Base-by-base conservation (phyloP, 768 basidiomycete species). In the Lactarius evosmus region DNA sequence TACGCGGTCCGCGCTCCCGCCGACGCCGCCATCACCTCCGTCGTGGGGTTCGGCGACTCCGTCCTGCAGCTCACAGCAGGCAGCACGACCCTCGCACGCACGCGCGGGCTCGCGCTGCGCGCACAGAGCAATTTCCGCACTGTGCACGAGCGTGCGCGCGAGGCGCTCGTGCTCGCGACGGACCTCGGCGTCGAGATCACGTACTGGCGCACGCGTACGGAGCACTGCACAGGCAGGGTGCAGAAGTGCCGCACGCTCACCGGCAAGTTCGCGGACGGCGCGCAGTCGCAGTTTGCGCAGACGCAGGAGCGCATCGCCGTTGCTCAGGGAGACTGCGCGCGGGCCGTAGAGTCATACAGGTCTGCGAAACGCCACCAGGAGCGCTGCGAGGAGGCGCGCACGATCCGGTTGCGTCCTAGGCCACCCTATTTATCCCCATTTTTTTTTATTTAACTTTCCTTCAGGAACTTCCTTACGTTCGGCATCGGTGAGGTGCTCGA, bases 101-200 rank as follows among this genome's bases (percentile, higher is more conserved):
- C 54, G 6, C 54, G 54, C 8, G 54, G 29, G 0, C 54, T 55
- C n/a, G 54, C 54, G 1, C 33, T 33, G n/a, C 54, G 54, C 7
- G 29, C 54, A 4, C 54, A 55, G 19, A 19, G 54, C n/a, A 33
- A 55, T 9, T 55, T 55, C 33, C 27, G 34, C n/a, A 30, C 34
- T 19, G 33, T 55, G 3, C 54, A 55, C 33, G 54, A 55, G 11
- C 54, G 14, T 3, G 33, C 54, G 30, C 29, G n/a, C 29, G 54
- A 55, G 33, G 54, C 54, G 3, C 54, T 55, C 32, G 19, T 12
- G 33, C 33, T 55, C 3, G 33, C 54, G 32, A 30, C 54, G n/a
- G 54, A 55, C 29, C 29, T 55, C n/a, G n/a, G 32, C 22, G 34
- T 55, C n/a, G 54, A 55, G 33, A 36, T 55, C n/a, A 36, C 34